Evolutionary conservation across 805 yeast genomes (phyloP).

Genomic region (Kodamaea lidongshanica): DNA sequence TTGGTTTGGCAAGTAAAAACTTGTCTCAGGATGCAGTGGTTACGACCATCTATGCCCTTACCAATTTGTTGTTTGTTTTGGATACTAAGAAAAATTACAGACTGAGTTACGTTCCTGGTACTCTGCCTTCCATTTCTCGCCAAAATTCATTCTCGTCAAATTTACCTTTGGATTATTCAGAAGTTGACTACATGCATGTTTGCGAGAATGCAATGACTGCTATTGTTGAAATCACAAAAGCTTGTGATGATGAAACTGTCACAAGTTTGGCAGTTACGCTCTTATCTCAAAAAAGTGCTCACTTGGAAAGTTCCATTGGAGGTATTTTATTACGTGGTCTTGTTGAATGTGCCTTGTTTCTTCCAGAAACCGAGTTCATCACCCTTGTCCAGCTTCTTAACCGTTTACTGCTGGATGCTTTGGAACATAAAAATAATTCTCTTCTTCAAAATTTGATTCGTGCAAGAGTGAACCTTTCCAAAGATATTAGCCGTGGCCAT

Average conservation of each 20-base stretch:
- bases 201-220: conserved; percentile 67
- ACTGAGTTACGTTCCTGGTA: conserved; percentile 1
- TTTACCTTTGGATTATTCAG: no score
- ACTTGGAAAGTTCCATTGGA: conserved; percentile 47
- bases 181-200: conserved; percentile 29
- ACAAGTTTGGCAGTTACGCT: conserved; percentile 75
- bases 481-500: conserved; percentile 34
- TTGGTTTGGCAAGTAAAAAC: conserved; percentile 61
- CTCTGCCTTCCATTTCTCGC: no score
- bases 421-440: conserved; percentile 32
- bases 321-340: conserved; percentile 54
- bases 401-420: conserved; percentile 41
- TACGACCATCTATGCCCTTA: conserved; percentile 75
- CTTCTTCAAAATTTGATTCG: conserved; percentile 37
- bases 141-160: conserved; percentile 6
- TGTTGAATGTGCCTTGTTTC: conserved; percentile 52
- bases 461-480: conserved; percentile 46
- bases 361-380: conserved; percentile 62
- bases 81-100: conserved; percentile 5
- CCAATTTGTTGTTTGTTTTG: conserved; percentile 57
- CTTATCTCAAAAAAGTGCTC: conserved; percentile 65
- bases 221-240: conserved; percentile 56
- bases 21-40: conserved; percentile 78
- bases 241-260: conserved; percentile 65
- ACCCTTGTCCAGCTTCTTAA: conserved; percentile 55